Conservation (phyloP, 2,329 filamentous ascomycete species). For the Arthrobotrys iridis region DNA sequence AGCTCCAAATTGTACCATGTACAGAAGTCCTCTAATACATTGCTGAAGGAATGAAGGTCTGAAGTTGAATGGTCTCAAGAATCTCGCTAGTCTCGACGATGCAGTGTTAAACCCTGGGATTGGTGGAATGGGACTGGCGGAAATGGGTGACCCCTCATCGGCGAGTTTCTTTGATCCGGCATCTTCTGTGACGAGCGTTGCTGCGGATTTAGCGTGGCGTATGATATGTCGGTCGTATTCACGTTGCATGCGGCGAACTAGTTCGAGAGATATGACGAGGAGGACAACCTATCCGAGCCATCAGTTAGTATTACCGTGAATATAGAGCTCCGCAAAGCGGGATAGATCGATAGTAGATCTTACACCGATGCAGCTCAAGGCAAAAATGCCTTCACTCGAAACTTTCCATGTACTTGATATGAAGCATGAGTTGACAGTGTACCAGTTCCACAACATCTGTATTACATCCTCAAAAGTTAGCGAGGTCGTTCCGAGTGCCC, state of each 20-base stretch:
- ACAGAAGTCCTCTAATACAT: conserved; percentile 72
- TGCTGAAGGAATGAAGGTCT: conserved; percentile 74
- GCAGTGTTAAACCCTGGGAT: neutral
- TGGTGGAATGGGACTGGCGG: conserved; percentile 15
- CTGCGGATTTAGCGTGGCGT: conserved; percentile 61
- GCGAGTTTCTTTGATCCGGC: conserved; percentile 32
- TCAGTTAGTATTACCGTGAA: neutral
- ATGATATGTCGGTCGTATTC: conserved; percentile 78
- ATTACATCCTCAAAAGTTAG: neutral
- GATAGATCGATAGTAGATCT: neutral
- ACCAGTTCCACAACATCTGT: conserved; percentile 84
- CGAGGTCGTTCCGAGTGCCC: neutral
- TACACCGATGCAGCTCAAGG: conserved; percentile 78
- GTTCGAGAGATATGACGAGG: conserved; percentile 76
- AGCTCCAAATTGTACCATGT: conserved; percentile 73
- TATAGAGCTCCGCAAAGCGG: neutral
- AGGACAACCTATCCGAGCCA: conserved; percentile 66
- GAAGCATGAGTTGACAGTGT: conserved; percentile 78
- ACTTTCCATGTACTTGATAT: conserved; percentile 76
- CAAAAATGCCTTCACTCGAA: conserved; percentile 76
- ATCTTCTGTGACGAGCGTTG: neutral
- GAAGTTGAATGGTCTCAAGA: conserved; percentile 60
- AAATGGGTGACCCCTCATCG: conserved; percentile 32
- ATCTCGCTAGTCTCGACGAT: conserved; percentile 41
- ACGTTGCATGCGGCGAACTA: conserved; percentile 74